Percentiles rank a stretch among this genome's conserved stretches.
phyloP scores from a whole-genome alignment of 2,329 filamentous ascomycete species.

The Eurotiales sp. region DNA sequence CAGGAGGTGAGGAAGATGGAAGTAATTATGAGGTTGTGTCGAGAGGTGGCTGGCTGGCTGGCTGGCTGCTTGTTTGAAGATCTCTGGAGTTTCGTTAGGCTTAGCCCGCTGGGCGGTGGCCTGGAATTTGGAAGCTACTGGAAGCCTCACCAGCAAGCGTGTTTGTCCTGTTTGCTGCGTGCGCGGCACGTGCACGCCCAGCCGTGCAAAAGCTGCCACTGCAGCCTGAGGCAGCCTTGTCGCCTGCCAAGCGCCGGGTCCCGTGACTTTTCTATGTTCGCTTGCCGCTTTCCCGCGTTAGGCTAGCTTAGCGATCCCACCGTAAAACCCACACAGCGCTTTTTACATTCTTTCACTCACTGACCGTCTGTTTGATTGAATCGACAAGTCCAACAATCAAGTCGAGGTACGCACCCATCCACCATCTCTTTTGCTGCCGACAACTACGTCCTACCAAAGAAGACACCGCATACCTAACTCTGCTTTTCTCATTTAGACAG shows the following conservation, averaged over 20 bases:
- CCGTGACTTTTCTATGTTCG: constrained; percentile 17
- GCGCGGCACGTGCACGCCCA: too few relatives aligned
- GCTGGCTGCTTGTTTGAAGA: constrained; percentile 1
- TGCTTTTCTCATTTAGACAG: constrained; percentile 33
- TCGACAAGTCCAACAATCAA: constrained; percentile 42
- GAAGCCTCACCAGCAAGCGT: constrained; percentile 29
- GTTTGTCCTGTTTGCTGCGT: constrained; percentile 35
- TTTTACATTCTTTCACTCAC: constrained; percentile 37
- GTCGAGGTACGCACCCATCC: constrained; percentile 39
- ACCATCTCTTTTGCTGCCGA: constrained; percentile 25
- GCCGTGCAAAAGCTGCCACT: too few relatives aligned
- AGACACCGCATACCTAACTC: constrained; percentile 8
- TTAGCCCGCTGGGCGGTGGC: constrained; percentile 7
- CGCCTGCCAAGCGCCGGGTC: too few relatives aligned
- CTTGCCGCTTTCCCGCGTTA: constrained; percentile 20
- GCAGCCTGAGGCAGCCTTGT: constrained; percentile 21
- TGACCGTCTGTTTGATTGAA: constrained; percentile 21
- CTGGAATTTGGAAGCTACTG: constrained; percentile 38
- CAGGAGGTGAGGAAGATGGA: neutral
- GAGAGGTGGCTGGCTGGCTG: constrained; percentile 2
- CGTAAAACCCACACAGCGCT: constrained; percentile 43
- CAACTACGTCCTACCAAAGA: constrained; percentile 21
- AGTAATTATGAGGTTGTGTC: neutral
- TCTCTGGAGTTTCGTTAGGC: neutral
- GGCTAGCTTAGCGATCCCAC: constrained; percentile 45